These are phyloP conservation scores for Tylopilus subfusipes DNA, from an alignment of 768 basidiomycete species.

Conservation along the genomic window DNA sequence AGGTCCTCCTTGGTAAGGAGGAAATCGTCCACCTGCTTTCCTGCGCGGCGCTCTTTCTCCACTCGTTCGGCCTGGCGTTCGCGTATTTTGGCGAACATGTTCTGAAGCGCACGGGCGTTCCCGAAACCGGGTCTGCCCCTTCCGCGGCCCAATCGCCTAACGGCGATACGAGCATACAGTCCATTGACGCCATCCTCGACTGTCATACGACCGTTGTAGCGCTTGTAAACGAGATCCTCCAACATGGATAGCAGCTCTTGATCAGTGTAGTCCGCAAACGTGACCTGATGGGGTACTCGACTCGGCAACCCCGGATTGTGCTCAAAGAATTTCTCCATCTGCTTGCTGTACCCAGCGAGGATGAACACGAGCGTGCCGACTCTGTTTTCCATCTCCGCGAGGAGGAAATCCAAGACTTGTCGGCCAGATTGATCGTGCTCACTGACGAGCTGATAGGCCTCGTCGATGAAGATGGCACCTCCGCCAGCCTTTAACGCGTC, in stretches of 20 bases:
- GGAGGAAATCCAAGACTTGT: constrained; percentile 65
- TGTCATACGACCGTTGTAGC: constrained; percentile 49
- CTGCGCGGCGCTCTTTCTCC: constrained; percentile 38
- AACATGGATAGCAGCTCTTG: constrained; percentile 55
- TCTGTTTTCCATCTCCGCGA: constrained; percentile 74
- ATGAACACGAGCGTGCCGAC: constrained; percentile 66
- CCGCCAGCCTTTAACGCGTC: constrained; percentile 52
- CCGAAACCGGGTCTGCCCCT: constrained; percentile 61
- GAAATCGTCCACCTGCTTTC: constrained; percentile 47
- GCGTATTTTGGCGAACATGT: constrained; percentile 43
- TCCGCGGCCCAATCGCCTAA: constrained; percentile 60
- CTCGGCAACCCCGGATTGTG: constrained; percentile 69
- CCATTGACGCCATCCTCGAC: constrained; percentile 56
- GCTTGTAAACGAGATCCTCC: constrained; percentile 42
- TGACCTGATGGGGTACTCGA: constrained; percentile 59
- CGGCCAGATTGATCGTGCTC: constrained; percentile 47
- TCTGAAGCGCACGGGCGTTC: constrained; percentile 62
- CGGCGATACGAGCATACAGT: constrained; percentile 52
- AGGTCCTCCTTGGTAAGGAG: constrained; percentile 51
- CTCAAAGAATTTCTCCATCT: constrained; percentile 79
- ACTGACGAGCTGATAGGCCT: constrained; percentile 65
- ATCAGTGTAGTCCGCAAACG: constrained; percentile 63
- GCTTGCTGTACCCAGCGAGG: constrained; percentile 64
- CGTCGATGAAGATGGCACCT: constrained; percentile 68
- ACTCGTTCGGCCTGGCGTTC: constrained; percentile 56